Evolutionary conservation across 352 stramenopile species (phyloP).

Genomic region (Pythium chondricola): DNA sequence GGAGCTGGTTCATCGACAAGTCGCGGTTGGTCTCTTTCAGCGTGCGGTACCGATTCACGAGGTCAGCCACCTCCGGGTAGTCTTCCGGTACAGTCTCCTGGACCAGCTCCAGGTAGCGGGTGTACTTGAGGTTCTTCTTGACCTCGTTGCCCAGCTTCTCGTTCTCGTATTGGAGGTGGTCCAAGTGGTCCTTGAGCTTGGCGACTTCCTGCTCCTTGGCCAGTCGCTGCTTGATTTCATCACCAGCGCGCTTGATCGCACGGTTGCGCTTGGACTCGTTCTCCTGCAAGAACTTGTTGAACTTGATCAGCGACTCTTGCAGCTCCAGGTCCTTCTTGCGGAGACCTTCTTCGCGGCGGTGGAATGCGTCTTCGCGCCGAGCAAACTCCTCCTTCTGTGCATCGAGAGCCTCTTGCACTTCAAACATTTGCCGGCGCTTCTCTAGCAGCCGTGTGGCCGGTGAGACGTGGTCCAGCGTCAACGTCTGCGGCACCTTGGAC

Average conservation of each 20-base stretch:
- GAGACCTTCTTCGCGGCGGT: conserved; percentile 89
- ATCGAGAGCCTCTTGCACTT: conserved; percentile 91
- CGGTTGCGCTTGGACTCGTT: conserved; percentile 94
- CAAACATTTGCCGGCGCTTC: conserved; percentile 94
- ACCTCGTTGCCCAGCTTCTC: conserved; percentile 61
- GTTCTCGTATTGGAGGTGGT: conserved; percentile 55
- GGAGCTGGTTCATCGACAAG: conserved; percentile 58
- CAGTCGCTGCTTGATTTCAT: conserved; percentile 90
- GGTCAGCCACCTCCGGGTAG: conserved; percentile 88
- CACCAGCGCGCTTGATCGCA: conserved; percentile 85
- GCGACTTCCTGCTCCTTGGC: conserved; percentile 86
- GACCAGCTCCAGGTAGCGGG: conserved; percentile 83
- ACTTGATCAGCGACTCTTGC: conserved; percentile 94
- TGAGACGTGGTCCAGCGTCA: conserved; percentile 91
- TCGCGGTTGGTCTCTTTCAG: conserved; percentile 89
- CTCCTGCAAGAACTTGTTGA: conserved; percentile 94
- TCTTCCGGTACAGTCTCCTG: conserved; percentile 88
- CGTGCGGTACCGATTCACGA: conserved; percentile 90
- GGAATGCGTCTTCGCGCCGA: conserved; percentile 86
- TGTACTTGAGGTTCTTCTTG: conserved; percentile 83
- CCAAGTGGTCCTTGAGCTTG: conserved; percentile 66
- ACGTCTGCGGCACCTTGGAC: conserved; percentile 77
- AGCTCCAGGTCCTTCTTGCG: conserved; percentile 93
- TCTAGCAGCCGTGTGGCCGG: conserved; percentile 90
- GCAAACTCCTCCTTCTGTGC: conserved; percentile 93